Base-by-base conservation (phyloP, 2,329 filamentous ascomycete genomes). In the Fusarium subglutinans region DNA sequence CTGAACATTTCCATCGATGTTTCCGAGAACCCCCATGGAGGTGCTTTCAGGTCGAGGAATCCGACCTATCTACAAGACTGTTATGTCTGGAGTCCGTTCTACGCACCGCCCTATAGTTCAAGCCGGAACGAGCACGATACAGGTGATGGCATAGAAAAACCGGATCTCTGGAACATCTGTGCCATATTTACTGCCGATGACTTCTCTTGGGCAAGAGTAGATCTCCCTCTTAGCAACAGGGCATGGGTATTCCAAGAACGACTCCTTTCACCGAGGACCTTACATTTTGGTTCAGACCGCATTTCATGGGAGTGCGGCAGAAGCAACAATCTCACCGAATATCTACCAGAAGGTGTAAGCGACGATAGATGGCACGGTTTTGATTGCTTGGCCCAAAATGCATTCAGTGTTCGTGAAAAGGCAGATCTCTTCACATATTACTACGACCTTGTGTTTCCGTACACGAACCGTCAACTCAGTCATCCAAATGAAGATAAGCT, bases 191-290 rank as follows among this genome's bases (percentile, higher is more conserved):
- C 45, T 3, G 17, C 7, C 1, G 45, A 41, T 1, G 57, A 60
- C 1, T 60, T 33, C 14, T 33, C 35, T 1, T 41, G 22, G 24
- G 17, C 45, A 28, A 60, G 45, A 26, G 3, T n/a, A 6, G 5
- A 54, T 12, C 26, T 54, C 4, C 57, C 45, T 7, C n/a, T 60
- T 3, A 60, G 37, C 14, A 8, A 2, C 7, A 60, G 45, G 24
- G 57, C 57, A 22, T 60, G 57, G 57, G 57, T 60, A 9, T 60
- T 60, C 18, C 57, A 60, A 18, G 57, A 60, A 3, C 18, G 57
- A 2, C 41, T 60, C 3, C 45, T 60, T 6, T 54, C 57, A 15
- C 57, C 45, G 7, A 54, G 57, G 15, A 60, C 57, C 6, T 26
- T 60, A 3, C 57, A 60, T 4, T 60, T 60, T 14, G 13, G 22